Evolutionary conservation across 2,329 filamentous ascomycete genomes (phyloP).

Genomic region (Dactylella cylindrospora): DNA sequence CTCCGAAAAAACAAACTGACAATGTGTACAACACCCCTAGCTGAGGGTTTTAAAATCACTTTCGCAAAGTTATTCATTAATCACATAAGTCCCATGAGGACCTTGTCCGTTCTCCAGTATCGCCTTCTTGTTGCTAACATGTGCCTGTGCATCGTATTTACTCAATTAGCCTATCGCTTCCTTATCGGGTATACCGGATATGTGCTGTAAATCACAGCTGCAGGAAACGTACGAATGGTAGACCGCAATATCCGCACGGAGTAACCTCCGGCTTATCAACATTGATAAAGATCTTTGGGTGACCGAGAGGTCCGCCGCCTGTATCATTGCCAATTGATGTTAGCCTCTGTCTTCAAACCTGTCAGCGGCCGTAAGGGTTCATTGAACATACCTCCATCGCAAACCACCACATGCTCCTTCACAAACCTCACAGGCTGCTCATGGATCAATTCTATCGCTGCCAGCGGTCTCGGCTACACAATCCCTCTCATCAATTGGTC

Average conservation of each 20-base stretch:
- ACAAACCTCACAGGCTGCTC: conserved; percentile 92
- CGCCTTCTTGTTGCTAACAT: conserved; percentile 31
- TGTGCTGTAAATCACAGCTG: too few relatives aligned
- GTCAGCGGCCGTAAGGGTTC: neutral
- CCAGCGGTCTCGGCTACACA: conserved; percentile 75
- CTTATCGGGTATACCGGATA: too few relatives aligned
- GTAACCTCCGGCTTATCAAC: conserved; percentile 94
- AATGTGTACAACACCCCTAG: neutral
- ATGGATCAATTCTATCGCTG: conserved; percentile 95
- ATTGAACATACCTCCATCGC: conserved; percentile 68
- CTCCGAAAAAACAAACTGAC: neutral
- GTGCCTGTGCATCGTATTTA: conserved; percentile 8
- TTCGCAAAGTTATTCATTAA: conserved; percentile 29
- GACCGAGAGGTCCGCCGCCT: conserved; percentile 79
- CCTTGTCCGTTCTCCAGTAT: conserved; percentile 39
- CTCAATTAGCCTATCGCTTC: neutral
- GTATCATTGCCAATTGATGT: neutral
- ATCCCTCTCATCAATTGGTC: too few relatives aligned
- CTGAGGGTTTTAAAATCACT: too few relatives aligned
- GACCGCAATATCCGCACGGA: conserved; percentile 86
- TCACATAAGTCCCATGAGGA: conserved; percentile 32
- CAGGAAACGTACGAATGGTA: conserved; percentile 80
- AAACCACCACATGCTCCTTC: conserved; percentile 76
- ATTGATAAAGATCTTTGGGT: conserved; percentile 96
- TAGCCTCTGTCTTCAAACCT: neutral